phyloP scores from a whole-genome alignment of 495 filamentous ascomycete genomes.

The Echria macrotheca region DNA sequence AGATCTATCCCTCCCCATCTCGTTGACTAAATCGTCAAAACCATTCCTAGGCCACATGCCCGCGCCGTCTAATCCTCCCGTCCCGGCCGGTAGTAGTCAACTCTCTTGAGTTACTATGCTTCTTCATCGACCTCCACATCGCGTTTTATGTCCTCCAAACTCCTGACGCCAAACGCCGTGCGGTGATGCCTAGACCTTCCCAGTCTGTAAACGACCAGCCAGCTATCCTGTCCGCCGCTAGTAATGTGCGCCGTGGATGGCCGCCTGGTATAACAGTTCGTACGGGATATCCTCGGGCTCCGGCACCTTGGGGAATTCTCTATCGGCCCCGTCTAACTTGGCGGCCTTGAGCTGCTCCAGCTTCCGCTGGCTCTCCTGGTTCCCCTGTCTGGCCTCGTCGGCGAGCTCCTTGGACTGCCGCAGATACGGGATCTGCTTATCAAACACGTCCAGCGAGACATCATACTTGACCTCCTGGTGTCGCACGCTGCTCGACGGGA shows the following conservation, averaged over 20 bases:
- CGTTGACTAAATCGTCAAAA: too few species aligned
- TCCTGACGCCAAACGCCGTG: too few species aligned
- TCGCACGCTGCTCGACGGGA: neutral
- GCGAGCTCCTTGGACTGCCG: neutral
- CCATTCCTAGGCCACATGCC: too few species aligned
- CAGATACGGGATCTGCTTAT: neutral
- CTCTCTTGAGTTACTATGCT: too few species aligned
- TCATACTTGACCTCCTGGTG: neutral
- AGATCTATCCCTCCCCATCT: too few species aligned
- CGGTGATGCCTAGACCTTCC: too few species aligned
- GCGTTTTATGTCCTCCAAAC: too few species aligned
- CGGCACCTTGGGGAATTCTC: neutral
- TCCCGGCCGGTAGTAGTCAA: too few species aligned
- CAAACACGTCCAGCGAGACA: neutral
- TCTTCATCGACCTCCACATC: too few species aligned
- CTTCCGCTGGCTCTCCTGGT: neutral
- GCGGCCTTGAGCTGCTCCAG: neutral
- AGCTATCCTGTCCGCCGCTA: too few species aligned
- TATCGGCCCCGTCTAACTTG: neutral
- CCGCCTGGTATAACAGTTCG: constrained; percentile 8
- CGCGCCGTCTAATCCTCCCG: too few species aligned
- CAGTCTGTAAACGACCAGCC: too few species aligned
- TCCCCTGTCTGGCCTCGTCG: neutral
- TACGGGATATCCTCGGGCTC: neutral
- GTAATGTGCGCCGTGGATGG: constrained; percentile 1